Evolutionary conservation across 1,284 basidiomycete genomes (phyloP).

Genomic region (Laetiporus sulphureus): DNA sequence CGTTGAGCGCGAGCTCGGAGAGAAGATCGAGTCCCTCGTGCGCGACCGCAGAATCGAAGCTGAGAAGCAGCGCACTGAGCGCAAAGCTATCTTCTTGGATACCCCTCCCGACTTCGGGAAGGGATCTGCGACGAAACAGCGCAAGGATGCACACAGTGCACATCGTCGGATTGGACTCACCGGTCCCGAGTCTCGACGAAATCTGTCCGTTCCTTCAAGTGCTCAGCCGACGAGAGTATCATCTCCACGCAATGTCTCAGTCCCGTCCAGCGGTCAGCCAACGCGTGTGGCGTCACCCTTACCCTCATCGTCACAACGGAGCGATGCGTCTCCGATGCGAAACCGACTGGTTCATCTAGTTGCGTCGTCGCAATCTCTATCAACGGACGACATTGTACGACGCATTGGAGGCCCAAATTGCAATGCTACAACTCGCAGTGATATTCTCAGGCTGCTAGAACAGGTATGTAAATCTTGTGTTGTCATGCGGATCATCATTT

Average conservation of each 20-base stretch:
- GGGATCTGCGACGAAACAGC: constrained; percentile 25
- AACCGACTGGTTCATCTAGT: constrained; percentile 49
- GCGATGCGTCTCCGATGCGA: constrained; percentile 21
- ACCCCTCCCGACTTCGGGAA: constrained; percentile 23
- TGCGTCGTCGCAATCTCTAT: constrained; percentile 39
- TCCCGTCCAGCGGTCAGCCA: constrained; percentile 5
- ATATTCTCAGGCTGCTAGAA: constrained; percentile 31
- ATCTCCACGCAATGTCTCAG: constrained; percentile 3
- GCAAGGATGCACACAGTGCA: constrained; percentile 11
- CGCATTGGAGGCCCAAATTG: constrained; percentile 17
- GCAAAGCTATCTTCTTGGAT: constrained; percentile 47
- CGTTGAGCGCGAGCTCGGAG: constrained; percentile 54
- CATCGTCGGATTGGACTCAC: constrained; percentile 8
- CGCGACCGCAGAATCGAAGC: constrained; percentile 51
- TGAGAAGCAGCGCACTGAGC: constrained; percentile 46
- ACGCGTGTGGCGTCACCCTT: constrained; percentile 15
- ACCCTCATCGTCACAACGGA: constrained; percentile 3
- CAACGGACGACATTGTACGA: constrained; percentile 24
- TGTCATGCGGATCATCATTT: too few relatives aligned
- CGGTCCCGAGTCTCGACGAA: constrained; percentile 9
- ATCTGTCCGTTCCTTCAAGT: neutral
- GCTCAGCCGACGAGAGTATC: neutral
- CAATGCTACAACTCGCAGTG: constrained; percentile 12
- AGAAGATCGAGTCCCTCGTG: constrained; percentile 43
- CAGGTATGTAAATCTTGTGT: constrained; percentile 29